A percentile compares a stretch with the other conserved stretches of the same genome.
phyloP scores from a whole-genome alignment of 306 rosid species.

The Canavalia ensiformis region DNA sequence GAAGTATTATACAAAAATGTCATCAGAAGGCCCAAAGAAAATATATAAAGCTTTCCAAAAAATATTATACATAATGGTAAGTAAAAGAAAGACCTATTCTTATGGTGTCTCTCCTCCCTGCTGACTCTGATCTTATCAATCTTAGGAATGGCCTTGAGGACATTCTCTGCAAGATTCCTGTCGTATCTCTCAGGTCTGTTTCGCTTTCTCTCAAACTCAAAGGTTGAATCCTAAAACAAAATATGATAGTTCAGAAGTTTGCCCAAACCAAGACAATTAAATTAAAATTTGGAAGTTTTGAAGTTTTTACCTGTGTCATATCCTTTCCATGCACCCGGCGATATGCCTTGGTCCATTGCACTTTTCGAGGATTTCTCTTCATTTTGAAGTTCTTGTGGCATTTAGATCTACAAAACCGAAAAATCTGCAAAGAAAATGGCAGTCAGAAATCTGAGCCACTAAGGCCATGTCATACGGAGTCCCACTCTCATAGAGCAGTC shows the following conservation, averaged over 20 bases:
- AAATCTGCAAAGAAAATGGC: conserved; percentile 60
- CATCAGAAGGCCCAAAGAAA: conserved; percentile 33
- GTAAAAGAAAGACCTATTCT: conserved; percentile 59
- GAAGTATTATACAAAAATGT: conserved; percentile 18
- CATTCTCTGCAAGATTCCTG: conserved; percentile 67
- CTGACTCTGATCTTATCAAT: conserved; percentile 70
- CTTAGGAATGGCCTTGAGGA: conserved; percentile 79
- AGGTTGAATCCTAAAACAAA: conserved; percentile 74
- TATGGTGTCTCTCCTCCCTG: conserved; percentile 62
- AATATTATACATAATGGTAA: neutral
- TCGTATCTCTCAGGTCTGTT: conserved; percentile 90
- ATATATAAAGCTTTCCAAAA: conserved; percentile 3
- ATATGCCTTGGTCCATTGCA: conserved; percentile 92
- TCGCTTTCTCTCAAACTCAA: conserved; percentile 94
- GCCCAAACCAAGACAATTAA: conserved; percentile 1
- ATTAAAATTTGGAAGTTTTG: neutral
- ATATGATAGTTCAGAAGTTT: conserved; percentile 1
- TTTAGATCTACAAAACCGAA: conserved; percentile 88
- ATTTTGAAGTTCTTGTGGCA: conserved; percentile 97
- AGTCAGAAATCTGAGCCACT: conserved; percentile 21
- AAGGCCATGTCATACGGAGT: neutral
- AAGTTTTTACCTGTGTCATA: conserved; percentile 79
- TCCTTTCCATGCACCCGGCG: conserved; percentile 85
- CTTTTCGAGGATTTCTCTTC: conserved; percentile 97
- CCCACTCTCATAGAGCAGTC: neutral